Evolutionary conservation across 2,329 filamentous ascomycete species (phyloP), one percentile per base, ranked within the genome.

Genomic region (Penicillium vulpinum): DNA sequence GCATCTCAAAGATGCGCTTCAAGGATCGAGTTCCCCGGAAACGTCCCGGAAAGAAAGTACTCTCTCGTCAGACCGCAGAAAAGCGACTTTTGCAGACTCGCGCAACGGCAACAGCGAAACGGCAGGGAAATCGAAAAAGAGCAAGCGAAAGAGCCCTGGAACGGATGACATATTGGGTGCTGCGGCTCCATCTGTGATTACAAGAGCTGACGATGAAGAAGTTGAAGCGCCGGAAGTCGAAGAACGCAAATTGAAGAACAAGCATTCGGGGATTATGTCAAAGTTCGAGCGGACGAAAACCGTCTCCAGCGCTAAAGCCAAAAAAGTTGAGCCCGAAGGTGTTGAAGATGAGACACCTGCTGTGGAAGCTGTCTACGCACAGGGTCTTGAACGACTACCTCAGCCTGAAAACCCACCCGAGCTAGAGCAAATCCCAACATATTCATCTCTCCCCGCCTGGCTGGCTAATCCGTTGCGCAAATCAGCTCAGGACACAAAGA

Each of bases 361-460:
- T 28, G 67, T 65, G 15, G 69, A 73, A 56, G 64, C 73, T 36
- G 67, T 76, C 8, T 60, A 72, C 53, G 71, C 71, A 11, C 61
- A 73, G 70, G 91, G 90, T 22, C 80, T 97, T 0, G 86, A 89
- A 54, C 92, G 91, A 7, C 79, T 96, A 21, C 92, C 92, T 8
- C 92, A 96, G 64, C 92, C 72, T 21, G 70, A 72, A 51, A 84
- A 83, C 0, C 80, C 85, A 1, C 77, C 81, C 1, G 82, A 86
- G 44, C 76, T 83, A 29, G 78, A 79, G 1, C 81, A 83, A 49
- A 81, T 82, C 51, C 85, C 88, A 2, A 83, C 83, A n/a, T 92
- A 91, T 73, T 88, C 91, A 29, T 89, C 89, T 1, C 79, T 96
- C 3, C 93, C 93, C 0, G 65, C 80, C 3, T 97, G 93, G 93